Evolutionary conservation across 306 rosid genomes (phyloP).

Genomic region (Pyrus pyrifolia): DNA sequence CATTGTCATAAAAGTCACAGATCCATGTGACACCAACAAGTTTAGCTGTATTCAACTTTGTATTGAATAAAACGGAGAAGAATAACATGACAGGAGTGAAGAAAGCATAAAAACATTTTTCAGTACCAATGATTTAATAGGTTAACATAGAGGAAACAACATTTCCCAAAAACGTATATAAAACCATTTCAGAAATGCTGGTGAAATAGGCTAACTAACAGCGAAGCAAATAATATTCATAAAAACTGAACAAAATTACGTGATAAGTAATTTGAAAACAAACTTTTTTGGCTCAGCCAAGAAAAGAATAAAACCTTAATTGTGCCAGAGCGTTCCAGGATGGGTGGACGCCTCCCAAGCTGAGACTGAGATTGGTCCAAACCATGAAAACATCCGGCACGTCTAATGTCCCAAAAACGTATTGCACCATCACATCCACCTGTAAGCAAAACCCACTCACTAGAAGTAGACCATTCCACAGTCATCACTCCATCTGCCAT

Average conservation of each 20-base stretch:
- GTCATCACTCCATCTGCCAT: conserved; percentile 86
- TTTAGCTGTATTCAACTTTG: background rate
- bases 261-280: background rate
- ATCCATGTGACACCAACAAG: background rate
- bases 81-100: background rate
- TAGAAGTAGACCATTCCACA: conserved; percentile 90
- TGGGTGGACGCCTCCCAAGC: conserved; percentile 84
- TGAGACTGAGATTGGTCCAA: conserved; percentile 84
- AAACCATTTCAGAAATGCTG: background rate
- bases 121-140: background rate
- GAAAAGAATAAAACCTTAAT: conserved; percentile 20
- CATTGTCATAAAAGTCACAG: background rate
- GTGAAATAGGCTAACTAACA: background rate
- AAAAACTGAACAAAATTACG: background rate
- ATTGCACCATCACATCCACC: conserved; percentile 76
- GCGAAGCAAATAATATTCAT: background rate
- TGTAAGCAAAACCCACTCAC: conserved; percentile 53
- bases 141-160: background rate
- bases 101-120: background rate
- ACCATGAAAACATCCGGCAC: conserved; percentile 80
- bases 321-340: background rate
- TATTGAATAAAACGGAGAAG: background rate
- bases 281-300: conserved; percentile 5
- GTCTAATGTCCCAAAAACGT: conserved; percentile 96
- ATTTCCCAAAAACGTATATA: background rate